Base-by-base conservation (phyloP, 2,329 filamentous ascomycete genomes). In the Hymenoscyphus occultus region DNA sequence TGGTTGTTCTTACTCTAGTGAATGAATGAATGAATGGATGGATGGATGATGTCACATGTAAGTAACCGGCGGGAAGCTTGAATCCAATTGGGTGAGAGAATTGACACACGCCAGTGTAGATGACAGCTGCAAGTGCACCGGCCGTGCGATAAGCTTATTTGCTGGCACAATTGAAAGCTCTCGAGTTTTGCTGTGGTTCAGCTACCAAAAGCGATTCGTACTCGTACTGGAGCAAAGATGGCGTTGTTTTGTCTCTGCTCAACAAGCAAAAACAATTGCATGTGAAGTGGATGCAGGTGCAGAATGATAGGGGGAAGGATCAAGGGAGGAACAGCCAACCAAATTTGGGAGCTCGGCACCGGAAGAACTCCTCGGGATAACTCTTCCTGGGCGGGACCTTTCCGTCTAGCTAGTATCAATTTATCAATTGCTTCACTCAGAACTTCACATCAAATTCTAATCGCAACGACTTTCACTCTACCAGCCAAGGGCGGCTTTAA, bases 31-130 rank as follows among this genome's bases (percentile, higher is more conserved):
- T 48, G 32, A 22, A 22, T 22, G 28, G 32, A 39, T 35, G 32
- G n/a, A 39, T 39, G 56, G 40, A 39, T 62, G 64, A 65, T 65
- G 64, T 65, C 64, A 65, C 64, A 65, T 65, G 63, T 45, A 56
- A 61, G 48, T 51, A n/a, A 51, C 45, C 19, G 45, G 22, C n/a
- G 19, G 45, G 3, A 12, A 51, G 45, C 45, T 51, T 51, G 45
- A 19, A 10, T 51, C 4, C 45, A 51, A 51, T 51, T 28, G n/a
- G 45, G 45, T 51, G 45, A 6, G 14, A 45, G 14, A 4, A 7
- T 19, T 19, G 42, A 4, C 5, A 28, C 5, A 28, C 45, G 6
- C 45, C n/a, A 51, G 45, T 19, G n/a, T 51, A 51, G 16, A 51
- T 51, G 45, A 51, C 45, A 51, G 45, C n/a, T 51, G n/a, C 45